Percentiles rank a stretch among this genome's conserved stretches.
These are phyloP conservation scores for Diutina rugosa DNA, from an alignment of 1,139 yeast species.

Conservation along the genomic window DNA sequence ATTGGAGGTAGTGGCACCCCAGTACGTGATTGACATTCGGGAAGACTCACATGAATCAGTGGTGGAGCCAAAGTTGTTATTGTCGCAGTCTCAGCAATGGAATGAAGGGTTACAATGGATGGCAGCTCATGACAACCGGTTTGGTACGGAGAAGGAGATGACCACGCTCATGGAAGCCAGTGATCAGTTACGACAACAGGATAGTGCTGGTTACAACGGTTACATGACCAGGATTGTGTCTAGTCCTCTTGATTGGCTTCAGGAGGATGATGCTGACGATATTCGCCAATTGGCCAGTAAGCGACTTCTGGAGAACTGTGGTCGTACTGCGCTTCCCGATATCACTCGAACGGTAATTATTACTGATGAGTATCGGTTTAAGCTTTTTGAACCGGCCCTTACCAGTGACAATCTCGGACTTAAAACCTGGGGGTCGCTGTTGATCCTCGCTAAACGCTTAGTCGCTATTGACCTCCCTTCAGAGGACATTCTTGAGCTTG, in stretches of 20 bases:
- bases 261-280: constrained; percentile 10
- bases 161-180: constrained; percentile 16
- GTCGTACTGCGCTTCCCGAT: constrained; percentile 76
- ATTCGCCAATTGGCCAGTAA: constrained; percentile 38
- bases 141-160: constrained; percentile 12
- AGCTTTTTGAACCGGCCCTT: constrained; percentile 68
- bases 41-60: constrained; percentile 3
- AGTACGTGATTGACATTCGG: constrained; percentile 45
- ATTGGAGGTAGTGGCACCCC: constrained; percentile 38
- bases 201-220: constrained; percentile 20
- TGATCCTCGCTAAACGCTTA: constrained; percentile 50
- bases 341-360: constrained; percentile 32
- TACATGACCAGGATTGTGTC: constrained; percentile 63
- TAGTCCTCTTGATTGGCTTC: constrained; percentile 41
- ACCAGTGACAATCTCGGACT: constrained; percentile 81
- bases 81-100: constrained; percentile 10
- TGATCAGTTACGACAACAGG: constrained; percentile 11
- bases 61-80: constrained; percentile 5
- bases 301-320: constrained; percentile 72
- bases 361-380: constrained; percentile 11
- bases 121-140: constrained; percentile 17
- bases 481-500: constrained; percentile 59
- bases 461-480: constrained; percentile 12
- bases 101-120: constrained; percentile 30
- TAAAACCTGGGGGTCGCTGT: constrained; percentile 93